Base-by-base conservation (phyloP, 2,329 filamentous ascomycete species). In the Fusarium paranaense region DNA sequence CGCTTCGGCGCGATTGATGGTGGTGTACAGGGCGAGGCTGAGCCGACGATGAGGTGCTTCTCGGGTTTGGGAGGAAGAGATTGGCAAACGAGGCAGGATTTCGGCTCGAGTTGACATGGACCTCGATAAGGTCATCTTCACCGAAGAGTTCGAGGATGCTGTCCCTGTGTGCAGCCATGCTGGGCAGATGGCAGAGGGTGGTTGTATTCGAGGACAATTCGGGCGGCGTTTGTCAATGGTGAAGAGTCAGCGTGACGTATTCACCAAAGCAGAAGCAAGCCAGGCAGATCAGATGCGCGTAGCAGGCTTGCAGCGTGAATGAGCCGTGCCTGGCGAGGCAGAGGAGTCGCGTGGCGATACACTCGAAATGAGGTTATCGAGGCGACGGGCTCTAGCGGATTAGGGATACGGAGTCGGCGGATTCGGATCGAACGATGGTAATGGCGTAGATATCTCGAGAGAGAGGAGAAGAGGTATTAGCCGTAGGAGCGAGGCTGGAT, bases 111-210 rank as follows among this genome's bases (percentile, higher is more conserved):
- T 32, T 60, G 57, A 65, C 52, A n/a, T 57, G 52, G 4, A 79
- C 25, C 38, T 73, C 71, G 11, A 77, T 45, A 10, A 76, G 30
- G 8, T 77, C 73, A 14, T 75, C 68, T 16, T 76, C 74, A 25
- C 66, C 66, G 33, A 78, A 59, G 45, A 77, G 54, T n/a, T 76
- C 73, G 25, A 78, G 58, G 38, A 71, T 70, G 22, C 74, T 70
- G 13, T 76, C 72, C 35, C 72, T 69, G 45, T 61, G 56, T 20
- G 64, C 35, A 32, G 66, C 73, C 76, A 77, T 76, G 56, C 35
- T 76, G 67, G 30, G 27, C 22, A 60, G 59, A 37, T 33, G n/a
- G 57, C 38, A 33, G 22, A 33, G 25, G 14, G 22, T 16, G 10
- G 38, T 56, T 59, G 47, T 27, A 32, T 25, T 66, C 11, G 22